phyloP scores from a whole-genome alignment of 2,329 filamentous ascomycete genomes.

The Metarhizium rileyi region DNA sequence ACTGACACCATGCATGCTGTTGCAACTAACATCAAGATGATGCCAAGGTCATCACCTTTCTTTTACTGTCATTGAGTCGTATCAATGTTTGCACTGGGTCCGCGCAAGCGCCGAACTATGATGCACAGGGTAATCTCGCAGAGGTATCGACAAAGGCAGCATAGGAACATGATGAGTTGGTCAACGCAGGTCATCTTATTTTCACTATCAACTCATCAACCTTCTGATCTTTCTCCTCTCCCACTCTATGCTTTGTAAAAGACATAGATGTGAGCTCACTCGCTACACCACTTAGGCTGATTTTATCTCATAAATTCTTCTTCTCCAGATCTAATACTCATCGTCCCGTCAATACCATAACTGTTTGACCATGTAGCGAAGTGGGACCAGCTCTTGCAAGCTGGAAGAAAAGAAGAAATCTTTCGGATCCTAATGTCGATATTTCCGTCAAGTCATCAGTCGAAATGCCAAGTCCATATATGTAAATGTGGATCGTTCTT shows the following conservation, averaged over 20 bases:
- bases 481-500: background rate
- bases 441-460: slow-evolving; percentile 2
- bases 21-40: too few species aligned
- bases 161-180: background rate
- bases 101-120: too few species aligned
- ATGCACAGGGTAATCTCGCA: too few species aligned
- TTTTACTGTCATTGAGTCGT: too few species aligned
- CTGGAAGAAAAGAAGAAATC: background rate
- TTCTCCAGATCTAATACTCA: background rate
- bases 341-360: background rate
- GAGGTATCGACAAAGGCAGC: background rate
- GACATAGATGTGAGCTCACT: slow-evolving; percentile 5
- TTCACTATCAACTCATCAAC: slow-evolving; percentile 23
- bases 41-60: too few species aligned
- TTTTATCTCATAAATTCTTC: background rate
- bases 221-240: slow-evolving; percentile 18
- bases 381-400: background rate
- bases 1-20: too few species aligned
- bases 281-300: slow-evolving; percentile 13
- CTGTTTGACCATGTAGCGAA: background rate
- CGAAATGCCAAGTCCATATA: background rate
- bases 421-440: background rate
- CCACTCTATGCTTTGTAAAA: slow-evolving; percentile 9
- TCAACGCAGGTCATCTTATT: slow-evolving; percentile 29
- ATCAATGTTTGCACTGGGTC: too few species aligned